Base-by-base conservation (phyloP, 2,329 filamentous ascomycete species). In the Alternaria viburni region DNA sequence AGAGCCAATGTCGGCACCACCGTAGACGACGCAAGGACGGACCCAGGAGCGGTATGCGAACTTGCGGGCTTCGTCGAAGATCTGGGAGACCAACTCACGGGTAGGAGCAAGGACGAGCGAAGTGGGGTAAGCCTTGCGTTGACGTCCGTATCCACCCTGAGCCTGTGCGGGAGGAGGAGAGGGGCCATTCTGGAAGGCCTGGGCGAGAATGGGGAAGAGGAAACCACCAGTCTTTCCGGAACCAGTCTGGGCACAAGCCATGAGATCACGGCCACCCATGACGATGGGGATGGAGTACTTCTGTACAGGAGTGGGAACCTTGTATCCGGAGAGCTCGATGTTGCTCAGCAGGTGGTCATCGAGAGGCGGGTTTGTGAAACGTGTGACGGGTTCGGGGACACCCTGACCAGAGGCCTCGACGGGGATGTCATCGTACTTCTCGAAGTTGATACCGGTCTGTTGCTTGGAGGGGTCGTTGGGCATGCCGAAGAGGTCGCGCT, bases 191-290 rank as follows among this genome's bases (percentile, higher is more conserved):
- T 93, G 87, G 87, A 94, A 98, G 57, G 95, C 93, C 84, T 99
- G 95, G n/a, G 96, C 97, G 54, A 99, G 88, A 70, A 99, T 98
- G 63, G 96, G 96, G 87, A 99, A 99, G 69, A 99, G 86, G 89
- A 99, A 99, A 87, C 96, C 96, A 86, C 96, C 96, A 81, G 96
- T 99, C 89, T 99, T 99, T 87, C 96, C 96, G 78, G 96, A 99
- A 90, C 95, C 96, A 74, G 96, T 99, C 88, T 99, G 96, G 76
- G 96, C 96, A 87, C 96, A 99, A 82, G 96, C 96, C 96, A 99
- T 99, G 80, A 99, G 86, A 83, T 99, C 96, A 84, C 96, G 93
- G 69, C 96, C 96, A 74, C 90, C 91, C 92, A 97, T 97, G 80
- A 99, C 96, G 77, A 99, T 99, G 71, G 96, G 96, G 61, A 99